Evolutionary conservation across 2,329 filamentous ascomycete genomes (phyloP).

Genomic region (Fusarium illudens): DNA sequence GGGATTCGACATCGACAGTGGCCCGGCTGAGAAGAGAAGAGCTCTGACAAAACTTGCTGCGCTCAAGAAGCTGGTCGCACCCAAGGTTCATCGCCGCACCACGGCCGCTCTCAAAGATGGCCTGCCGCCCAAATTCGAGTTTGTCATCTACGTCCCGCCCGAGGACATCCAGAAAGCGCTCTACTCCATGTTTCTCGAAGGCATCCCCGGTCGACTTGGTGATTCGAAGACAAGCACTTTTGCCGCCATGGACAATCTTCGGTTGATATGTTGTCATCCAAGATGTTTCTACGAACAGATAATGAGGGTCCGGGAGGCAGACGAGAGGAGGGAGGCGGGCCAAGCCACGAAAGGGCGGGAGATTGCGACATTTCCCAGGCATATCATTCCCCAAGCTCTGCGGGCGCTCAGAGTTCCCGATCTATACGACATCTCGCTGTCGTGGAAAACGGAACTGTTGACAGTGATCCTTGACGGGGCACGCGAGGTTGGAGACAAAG

Average conservation of each 20-base stretch:
- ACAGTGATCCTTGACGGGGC: slow-evolving; percentile 74
- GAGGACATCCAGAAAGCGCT: slow-evolving; percentile 69
- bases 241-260: slow-evolving; percentile 50
- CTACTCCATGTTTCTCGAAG: slow-evolving; percentile 62
- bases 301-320: slow-evolving; percentile 14
- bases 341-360: slow-evolving; percentile 4
- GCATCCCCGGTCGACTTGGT: slow-evolving; percentile 7
- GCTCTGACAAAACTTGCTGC: slow-evolving; percentile 74
- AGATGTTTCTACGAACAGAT: slow-evolving; percentile 53
- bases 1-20: slow-evolving; percentile 75
- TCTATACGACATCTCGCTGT: slow-evolving; percentile 60
- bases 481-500: slow-evolving; percentile 70
- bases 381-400: slow-evolving; percentile 43
- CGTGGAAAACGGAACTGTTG: slow-evolving; percentile 75
- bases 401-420: slow-evolving; percentile 51
- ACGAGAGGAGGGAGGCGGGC: not conserved
- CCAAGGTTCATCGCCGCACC: slow-evolving; percentile 81
- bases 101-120: slow-evolving; percentile 70
- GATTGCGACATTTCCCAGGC: slow-evolving; percentile 36
- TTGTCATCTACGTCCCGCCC: slow-evolving; percentile 78
- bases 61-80: slow-evolving; percentile 75
- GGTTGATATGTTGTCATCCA: slow-evolving; percentile 63
- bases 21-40: slow-evolving; percentile 59
- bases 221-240: slow-evolving; percentile 44
- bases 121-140: slow-evolving; percentile 81